Conservation (phyloP, 1,284 basidiomycete species). For the Prillingera fragicola region DNA sequence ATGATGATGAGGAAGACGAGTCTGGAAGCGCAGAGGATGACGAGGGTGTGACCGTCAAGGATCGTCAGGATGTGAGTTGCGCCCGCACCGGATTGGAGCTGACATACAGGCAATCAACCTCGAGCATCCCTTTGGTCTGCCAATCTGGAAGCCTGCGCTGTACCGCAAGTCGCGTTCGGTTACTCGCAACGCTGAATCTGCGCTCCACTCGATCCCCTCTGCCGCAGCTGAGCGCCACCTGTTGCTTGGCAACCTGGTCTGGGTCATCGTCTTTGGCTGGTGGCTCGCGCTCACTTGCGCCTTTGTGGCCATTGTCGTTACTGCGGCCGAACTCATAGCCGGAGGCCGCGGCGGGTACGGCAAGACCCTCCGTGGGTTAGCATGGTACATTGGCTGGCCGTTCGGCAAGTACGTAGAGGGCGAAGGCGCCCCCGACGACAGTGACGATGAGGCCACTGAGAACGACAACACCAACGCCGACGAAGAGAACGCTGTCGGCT, state of each 20-base stretch:
- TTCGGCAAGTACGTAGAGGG: slow-evolving; percentile 99
- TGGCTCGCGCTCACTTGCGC: slow-evolving; percentile 74
- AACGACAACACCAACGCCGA: background rate
- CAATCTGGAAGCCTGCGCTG: slow-evolving; percentile 98
- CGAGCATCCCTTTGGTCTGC: slow-evolving; percentile 97
- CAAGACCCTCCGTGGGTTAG: slow-evolving; percentile 81
- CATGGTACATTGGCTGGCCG: slow-evolving; percentile 96
- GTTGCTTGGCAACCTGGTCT: slow-evolving; percentile 81
- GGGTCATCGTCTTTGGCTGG: slow-evolving; percentile 82
- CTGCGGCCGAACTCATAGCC: slow-evolving; percentile 52
- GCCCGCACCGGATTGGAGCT: background rate
- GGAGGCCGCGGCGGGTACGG: slow-evolving; percentile 81
- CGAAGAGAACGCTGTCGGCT: slow-evolving; percentile 8
- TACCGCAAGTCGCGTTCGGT: slow-evolving; percentile 98
- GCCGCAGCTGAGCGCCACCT: slow-evolving; percentile 86
- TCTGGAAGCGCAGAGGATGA: slow-evolving; percentile 54
- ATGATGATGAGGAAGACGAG: slow-evolving; percentile 36
- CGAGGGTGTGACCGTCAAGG: slow-evolving; percentile 83
- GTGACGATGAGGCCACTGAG: background rate
- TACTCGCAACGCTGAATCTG: slow-evolving; percentile 91
- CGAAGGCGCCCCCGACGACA: slow-evolving; percentile 51
- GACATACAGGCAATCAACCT: slow-evolving; percentile 71
- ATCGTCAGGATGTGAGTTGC: slow-evolving; percentile 77
- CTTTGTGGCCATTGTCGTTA: slow-evolving; percentile 63
- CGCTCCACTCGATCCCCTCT: slow-evolving; percentile 84